Conservation (phyloP, 305 asterid genomes). For the Ilex paraguariensis region DNA sequence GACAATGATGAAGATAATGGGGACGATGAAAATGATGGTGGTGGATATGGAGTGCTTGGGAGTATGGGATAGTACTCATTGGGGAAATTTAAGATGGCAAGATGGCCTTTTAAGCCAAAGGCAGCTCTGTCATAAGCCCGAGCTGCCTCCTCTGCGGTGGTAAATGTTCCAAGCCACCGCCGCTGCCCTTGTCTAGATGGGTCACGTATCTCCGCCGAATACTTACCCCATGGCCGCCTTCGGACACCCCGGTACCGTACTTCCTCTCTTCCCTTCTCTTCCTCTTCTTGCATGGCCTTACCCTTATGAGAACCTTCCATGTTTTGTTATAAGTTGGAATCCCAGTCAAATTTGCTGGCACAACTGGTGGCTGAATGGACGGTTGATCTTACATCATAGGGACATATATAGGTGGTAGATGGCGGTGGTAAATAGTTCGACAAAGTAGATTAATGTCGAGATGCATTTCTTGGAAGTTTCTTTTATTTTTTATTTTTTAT, state of each 20-base stretch:
- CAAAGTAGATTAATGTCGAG: background rate
- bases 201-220: conserved; percentile 83
- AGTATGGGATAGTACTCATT: conserved; percentile 61
- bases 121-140: conserved; percentile 72
- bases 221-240: conserved; percentile 73
- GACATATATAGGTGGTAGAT: conserved; percentile 19
- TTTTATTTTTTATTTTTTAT: no score
- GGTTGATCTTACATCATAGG: background rate
- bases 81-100: conserved; percentile 67
- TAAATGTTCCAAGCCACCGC: conserved; percentile 74
- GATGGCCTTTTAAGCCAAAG: conserved; percentile 65
- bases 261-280: conserved; percentile 35
- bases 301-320: conserved; percentile 58
- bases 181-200: conserved; percentile 60
- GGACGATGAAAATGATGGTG: no score
- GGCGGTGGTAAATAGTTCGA: conserved; percentile 13
- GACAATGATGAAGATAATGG: no score
- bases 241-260: conserved; percentile 59
- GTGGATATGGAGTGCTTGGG: conserved; percentile 35
- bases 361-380: background rate
- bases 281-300: conserved; percentile 45
- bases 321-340: background rate
- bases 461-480: no score
- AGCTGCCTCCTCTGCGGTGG: conserved; percentile 76
- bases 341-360: background rate